Conservation (phyloP, 306 rosid genomes). For the Malus sylvestris region DNA sequence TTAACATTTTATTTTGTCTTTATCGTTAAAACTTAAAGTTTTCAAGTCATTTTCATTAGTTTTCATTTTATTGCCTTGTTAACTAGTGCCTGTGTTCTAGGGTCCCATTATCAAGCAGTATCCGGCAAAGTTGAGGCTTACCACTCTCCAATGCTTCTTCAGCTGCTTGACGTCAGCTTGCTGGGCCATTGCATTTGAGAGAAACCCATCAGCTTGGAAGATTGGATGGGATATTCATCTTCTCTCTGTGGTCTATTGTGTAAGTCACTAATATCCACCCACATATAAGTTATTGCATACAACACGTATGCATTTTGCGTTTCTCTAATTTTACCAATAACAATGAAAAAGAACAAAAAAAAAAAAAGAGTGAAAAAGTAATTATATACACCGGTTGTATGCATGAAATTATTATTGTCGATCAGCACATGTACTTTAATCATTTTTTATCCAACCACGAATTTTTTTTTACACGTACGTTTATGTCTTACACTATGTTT, state of each 20-base stretch:
- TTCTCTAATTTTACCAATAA: too few species aligned
- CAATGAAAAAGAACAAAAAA: neutral
- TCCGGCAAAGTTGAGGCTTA: constrained; percentile 76
- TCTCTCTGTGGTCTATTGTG: constrained; percentile 80
- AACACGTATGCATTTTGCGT: neutral
- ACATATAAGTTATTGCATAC: neutral
- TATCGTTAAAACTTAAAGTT: too few species aligned
- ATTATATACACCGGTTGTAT: neutral
- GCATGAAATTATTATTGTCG: neutral
- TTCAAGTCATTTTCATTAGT: too few species aligned
- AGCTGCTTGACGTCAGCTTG: constrained; percentile 58
- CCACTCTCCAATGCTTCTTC: constrained; percentile 60
- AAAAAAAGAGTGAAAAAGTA: neutral
- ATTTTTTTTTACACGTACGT: too few species aligned
- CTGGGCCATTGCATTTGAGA: constrained; percentile 52
- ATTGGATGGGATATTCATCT: constrained; percentile 88
- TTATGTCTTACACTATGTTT: too few species aligned
- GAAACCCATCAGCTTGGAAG: constrained; percentile 70
- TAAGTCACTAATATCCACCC: constrained; percentile 17
- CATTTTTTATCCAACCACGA: too few species aligned
- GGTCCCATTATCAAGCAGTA: constrained; percentile 61
- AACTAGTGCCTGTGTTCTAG: constrained; percentile 23
- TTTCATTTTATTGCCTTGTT: neutral
- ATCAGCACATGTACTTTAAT: too few species aligned
- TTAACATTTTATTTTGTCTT: too few species aligned